phyloP scores from a whole-genome alignment of 768 basidiomycete genomes.

The Neoboletus brunneissimus region DNA sequence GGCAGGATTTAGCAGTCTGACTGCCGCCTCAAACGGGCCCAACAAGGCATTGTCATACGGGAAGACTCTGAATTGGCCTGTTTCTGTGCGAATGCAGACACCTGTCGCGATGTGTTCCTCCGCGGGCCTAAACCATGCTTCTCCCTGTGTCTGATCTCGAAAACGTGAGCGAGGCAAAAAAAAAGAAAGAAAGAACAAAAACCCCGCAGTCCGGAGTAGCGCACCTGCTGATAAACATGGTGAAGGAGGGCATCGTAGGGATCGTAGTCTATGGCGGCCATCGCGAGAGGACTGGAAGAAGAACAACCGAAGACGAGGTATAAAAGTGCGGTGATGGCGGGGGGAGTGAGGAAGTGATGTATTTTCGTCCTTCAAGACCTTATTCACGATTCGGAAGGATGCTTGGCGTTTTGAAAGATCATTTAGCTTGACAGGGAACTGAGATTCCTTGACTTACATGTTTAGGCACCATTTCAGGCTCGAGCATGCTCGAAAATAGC shows the following conservation, averaged over 20 bases:
- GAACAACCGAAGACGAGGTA: conserved; percentile 2
- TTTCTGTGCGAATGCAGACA: conserved; percentile 69
- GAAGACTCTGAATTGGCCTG: conserved; percentile 71
- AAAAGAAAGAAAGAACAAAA: neutral
- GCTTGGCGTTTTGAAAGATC: neutral
- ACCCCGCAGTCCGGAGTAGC: conserved; percentile 13
- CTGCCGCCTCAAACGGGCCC: conserved; percentile 75
- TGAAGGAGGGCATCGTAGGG: conserved; percentile 77
- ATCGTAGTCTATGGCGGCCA: conserved; percentile 65
- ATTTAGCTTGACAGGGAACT: neutral
- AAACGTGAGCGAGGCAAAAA: neutral
- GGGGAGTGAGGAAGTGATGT: neutral
- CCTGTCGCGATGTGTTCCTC: conserved; percentile 76
- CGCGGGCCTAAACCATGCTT: conserved; percentile 82
- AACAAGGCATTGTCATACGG: conserved; percentile 78
- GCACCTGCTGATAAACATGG: conserved; percentile 74
- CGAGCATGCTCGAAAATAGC: neutral
- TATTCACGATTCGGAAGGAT: neutral
- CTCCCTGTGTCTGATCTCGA: conserved; percentile 64
- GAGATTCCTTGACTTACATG: neutral
- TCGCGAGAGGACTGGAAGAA: neutral
- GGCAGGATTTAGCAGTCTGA: conserved; percentile 72
- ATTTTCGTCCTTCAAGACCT: neutral
- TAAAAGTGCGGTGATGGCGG: conserved; percentile 10
- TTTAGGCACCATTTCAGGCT: conserved; percentile 1